Base-by-base conservation (phyloP, 345 rosid species). In the Bruguiera sexangula region DNA sequence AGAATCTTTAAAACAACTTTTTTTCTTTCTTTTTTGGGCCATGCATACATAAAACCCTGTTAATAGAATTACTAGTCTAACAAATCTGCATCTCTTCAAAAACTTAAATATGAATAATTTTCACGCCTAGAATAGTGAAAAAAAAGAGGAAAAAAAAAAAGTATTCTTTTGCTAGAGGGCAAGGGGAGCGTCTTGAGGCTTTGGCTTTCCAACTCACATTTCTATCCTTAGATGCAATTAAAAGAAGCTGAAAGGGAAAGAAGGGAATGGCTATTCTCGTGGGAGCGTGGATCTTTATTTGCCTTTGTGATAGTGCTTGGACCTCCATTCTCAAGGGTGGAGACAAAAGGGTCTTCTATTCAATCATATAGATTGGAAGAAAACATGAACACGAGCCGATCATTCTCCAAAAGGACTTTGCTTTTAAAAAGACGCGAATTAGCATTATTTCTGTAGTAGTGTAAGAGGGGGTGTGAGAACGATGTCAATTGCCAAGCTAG, bases 221-320 rank as follows among this genome's bases (percentile, higher is more conserved):
- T 8, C 16, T 31, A 37, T 75, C 85, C 76, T 86, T 77, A 85
- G 90, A 82, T 86, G 79, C 86, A 83, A 81, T 69, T 60, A 78
- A 79, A 80, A 79, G 82, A 74, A 78, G 76, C n/a, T 67, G 69
- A 70, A 80, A 72, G 74, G 70, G 60, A 53, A 65, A 70, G 66
- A 54, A 39, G 64, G 68, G 31, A 29, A 48, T 66, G 66, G 65
- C 68, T 56, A 65, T 73, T 79, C 75, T 86, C 85, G 86, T 78
- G 86, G 91, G 87, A 85, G 91, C 87, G 84, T 75, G 24, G 34
- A 62, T 67, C 71, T 83, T 80, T 82, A 65, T 65, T 43, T 53
- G 46, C 43, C 73, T 78, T 78, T 79, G 67, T 34, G 61, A 62
- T 72, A 70, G 85, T 84, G 83, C 73, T 43, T 26, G 7, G 78